These are phyloP conservation scores for Litsea cubeba DNA, from an alignment of 164 flowering plant genomes.

Conservation along the genomic window DNA sequence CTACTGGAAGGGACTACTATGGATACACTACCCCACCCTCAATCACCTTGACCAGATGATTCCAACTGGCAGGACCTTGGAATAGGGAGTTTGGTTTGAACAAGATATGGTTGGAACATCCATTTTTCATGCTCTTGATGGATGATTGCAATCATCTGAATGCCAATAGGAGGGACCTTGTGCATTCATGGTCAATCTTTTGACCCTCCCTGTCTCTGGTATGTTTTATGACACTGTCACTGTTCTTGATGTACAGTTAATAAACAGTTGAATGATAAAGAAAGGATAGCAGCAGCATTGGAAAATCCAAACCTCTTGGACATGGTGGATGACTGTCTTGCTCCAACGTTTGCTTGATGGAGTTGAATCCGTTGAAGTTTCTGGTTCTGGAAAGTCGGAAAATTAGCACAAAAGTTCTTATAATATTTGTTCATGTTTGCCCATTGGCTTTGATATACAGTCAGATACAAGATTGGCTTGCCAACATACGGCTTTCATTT, in stretches of 20 bases:
- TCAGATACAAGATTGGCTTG: background rate
- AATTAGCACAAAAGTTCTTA: background rate
- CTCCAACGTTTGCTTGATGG: constrained; percentile 52
- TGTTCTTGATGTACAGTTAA: constrained; percentile 50
- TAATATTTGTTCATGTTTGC: background rate
- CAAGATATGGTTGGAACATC: too few relatives aligned
- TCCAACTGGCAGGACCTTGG: background rate
- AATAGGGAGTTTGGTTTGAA: too few relatives aligned
- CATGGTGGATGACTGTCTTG: constrained; percentile 83
- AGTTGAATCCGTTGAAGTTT: background rate
- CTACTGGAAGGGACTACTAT: too few relatives aligned
- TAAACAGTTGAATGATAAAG: constrained; percentile 90
- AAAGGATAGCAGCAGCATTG: constrained; percentile 87
- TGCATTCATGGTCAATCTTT: too few relatives aligned
- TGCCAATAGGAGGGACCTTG: too few relatives aligned
- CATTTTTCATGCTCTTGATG: too few relatives aligned
- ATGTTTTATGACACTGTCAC: background rate
- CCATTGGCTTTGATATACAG: background rate
- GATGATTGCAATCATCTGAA: too few relatives aligned
- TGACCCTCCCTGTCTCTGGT: background rate
- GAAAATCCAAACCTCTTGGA: constrained; percentile 74
- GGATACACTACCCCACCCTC: background rate
- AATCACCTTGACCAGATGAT: background rate
- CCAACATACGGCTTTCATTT: background rate
- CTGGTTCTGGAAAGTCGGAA: background rate